Percentiles rank a stretch among this genome's conserved stretches.
Evolutionary conservation across 495 filamentous ascomycete species (phyloP).

Genomic region (Aspergillus homomorphus): DNA sequence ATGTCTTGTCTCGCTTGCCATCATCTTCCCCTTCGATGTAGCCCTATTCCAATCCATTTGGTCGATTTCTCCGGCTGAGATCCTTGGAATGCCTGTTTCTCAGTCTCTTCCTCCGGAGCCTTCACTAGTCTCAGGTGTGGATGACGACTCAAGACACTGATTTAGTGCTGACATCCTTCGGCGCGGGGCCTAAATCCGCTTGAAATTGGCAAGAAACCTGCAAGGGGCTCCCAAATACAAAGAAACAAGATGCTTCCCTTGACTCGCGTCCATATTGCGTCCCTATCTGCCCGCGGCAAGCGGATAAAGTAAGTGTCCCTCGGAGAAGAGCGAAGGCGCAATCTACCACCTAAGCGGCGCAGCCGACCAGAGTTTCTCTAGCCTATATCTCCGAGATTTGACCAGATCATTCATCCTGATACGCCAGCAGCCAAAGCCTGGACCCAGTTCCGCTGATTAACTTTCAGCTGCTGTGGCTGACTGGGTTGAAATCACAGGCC

Average conservation of each 20-base stretch:
- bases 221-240: neutral
- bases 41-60: neutral
- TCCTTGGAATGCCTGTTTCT: neutral
- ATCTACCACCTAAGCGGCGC: neutral
- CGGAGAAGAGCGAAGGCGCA: conserved; percentile 5
- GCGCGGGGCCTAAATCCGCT: neutral
- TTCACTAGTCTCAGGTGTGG: neutral
- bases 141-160: neutral
- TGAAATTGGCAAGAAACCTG: neutral
- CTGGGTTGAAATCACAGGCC: neutral
- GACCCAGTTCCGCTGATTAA: neutral
- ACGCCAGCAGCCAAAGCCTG: neutral
- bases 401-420: neutral
- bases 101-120: neutral
- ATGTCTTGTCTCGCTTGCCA: neutral
- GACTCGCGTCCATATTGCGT: neutral
- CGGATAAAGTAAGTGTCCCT: neutral
- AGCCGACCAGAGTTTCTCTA: neutral
- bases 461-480: neutral
- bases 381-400: neutral
- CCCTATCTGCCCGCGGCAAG: neutral
- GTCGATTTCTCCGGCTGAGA: neutral
- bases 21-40: neutral
- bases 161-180: neutral
- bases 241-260: neutral